phyloP scores from a whole-genome alignment of 345 rosid genomes.

The Linum tenue region DNA sequence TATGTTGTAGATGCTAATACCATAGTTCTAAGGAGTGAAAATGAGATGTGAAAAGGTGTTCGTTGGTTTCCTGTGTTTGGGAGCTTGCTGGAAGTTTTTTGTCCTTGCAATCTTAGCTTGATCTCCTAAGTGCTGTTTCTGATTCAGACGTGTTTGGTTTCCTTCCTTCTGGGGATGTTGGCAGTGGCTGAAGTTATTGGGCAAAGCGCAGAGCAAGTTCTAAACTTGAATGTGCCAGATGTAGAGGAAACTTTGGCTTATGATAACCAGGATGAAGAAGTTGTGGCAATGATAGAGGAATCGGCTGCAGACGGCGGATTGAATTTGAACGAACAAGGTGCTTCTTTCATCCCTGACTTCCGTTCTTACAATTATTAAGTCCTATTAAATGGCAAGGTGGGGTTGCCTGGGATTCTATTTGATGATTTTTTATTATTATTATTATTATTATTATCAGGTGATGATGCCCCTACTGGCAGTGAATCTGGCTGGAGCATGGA shows the following conservation, averaged over 20 bases:
- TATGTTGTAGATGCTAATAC: too few species aligned
- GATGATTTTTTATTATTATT: background rate
- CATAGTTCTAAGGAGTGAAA: too few species aligned
- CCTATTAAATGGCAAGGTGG: background rate
- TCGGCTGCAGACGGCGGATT: constrained; percentile 33
- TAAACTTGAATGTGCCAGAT: constrained; percentile 61
- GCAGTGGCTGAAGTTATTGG: constrained; percentile 53
- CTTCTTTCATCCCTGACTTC: background rate
- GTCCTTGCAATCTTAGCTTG: background rate
- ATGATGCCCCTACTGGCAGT: constrained; percentile 51
- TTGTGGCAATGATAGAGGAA: constrained; percentile 81
- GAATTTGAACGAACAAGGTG: background rate
- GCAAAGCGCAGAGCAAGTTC: constrained; percentile 76
- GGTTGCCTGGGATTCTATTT: constrained; percentile 9
- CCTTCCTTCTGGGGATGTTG: constrained; percentile 3
- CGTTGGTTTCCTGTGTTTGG: background rate
- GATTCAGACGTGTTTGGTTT: background rate
- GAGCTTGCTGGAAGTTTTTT: background rate
- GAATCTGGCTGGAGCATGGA: constrained; percentile 85
- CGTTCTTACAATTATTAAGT: background rate
- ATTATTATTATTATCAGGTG: constrained; percentile 37
- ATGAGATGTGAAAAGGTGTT: too few species aligned
- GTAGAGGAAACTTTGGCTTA: constrained; percentile 68
- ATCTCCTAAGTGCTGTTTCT: background rate
- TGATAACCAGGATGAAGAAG: constrained; percentile 80